Percentiles rank a stretch among this genome's conserved stretches.
Evolutionary conservation across 1,284 basidiomycete genomes (phyloP).

Genomic region (Cutaneotrichosporon sp.): DNA sequence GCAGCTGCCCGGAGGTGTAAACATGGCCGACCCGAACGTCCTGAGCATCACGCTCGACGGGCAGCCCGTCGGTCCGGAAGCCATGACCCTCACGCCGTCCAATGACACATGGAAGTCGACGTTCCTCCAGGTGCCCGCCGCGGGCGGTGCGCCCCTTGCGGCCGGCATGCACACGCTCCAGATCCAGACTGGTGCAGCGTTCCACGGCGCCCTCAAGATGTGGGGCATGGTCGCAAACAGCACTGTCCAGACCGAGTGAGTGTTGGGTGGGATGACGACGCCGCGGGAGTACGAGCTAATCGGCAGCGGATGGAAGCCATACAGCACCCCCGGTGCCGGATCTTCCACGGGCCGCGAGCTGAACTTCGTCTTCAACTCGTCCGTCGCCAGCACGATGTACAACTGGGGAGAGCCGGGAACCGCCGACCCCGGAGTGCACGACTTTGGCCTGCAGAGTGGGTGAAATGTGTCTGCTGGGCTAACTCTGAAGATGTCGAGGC

Average conservation of each 20-base stretch:
- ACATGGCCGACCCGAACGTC: neutral
- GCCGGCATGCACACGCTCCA: neutral
- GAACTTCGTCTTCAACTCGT: neutral
- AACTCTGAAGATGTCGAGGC: neutral
- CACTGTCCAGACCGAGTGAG: neutral
- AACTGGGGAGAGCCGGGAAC: neutral
- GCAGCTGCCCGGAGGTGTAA: neutral
- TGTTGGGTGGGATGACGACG: neutral
- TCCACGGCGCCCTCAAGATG: neutral
- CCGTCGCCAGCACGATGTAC: conserved; percentile 4
- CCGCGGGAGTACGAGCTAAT: neutral
- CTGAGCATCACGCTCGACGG: conserved; percentile 1
- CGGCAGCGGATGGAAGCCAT: neutral
- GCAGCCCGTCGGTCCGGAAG: neutral
- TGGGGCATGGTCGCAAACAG: neutral
- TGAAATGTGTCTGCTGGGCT: neutral
- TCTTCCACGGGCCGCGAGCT: neutral
- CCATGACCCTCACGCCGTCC: neutral
- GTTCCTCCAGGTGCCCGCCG: neutral
- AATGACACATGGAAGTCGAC: neutral
- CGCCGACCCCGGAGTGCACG: neutral
- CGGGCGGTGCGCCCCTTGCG: neutral
- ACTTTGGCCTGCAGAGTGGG: neutral
- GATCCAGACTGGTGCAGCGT: neutral
- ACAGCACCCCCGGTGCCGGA: neutral